Conservation (phyloP, 2,329 filamentous ascomycete species). For the Hymenoscyphus albidus region DNA sequence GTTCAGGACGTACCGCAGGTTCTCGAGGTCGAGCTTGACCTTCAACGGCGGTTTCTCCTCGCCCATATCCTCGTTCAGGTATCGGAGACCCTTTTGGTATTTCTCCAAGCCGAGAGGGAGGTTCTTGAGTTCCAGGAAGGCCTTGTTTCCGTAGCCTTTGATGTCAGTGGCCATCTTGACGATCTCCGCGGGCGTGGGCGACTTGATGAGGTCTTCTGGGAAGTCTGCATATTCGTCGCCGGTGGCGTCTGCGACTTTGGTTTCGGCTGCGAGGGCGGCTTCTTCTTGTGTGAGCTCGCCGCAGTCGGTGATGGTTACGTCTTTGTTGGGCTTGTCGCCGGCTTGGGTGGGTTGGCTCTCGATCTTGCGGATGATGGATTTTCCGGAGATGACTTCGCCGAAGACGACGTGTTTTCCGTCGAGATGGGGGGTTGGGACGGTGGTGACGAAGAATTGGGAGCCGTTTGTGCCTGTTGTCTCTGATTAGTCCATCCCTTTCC, state of each 20-base stretch:
- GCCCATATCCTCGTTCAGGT: constrained; percentile 80
- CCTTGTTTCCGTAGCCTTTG: constrained; percentile 89
- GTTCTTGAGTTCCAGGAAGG: constrained; percentile 74
- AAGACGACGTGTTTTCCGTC: constrained; percentile 98
- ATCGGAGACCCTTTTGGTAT: constrained; percentile 90
- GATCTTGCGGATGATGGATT: constrained; percentile 83
- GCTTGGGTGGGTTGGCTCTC: constrained; percentile 75
- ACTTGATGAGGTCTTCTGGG: constrained; percentile 73
- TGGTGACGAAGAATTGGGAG: constrained; percentile 97
- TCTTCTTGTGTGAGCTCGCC: constrained; percentile 76
- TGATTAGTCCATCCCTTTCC: constrained; percentile 10
- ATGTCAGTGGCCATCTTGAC: constrained; percentile 77
- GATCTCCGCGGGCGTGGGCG: constrained; percentile 60
- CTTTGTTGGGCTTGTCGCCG: constrained; percentile 72
- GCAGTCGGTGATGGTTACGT: constrained; percentile 75
- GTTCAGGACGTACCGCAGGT: constrained; percentile 80
- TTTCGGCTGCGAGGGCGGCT: constrained; percentile 56
- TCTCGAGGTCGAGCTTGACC: constrained; percentile 61
- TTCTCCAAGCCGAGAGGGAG: constrained; percentile 72
- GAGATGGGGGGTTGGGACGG: constrained; percentile 88
- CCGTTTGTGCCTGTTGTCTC: constrained; percentile 75
- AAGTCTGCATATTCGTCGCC: constrained; percentile 95
- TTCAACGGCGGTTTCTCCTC: constrained; percentile 67
- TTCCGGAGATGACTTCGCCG: constrained; percentile 88
- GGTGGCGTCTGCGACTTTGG: constrained; percentile 70